A percentile compares a stretch with the other conserved stretches of the same genome.
phyloP scores from a whole-genome alignment of 768 basidiomycete species.

The Leccinum uliginosum region DNA sequence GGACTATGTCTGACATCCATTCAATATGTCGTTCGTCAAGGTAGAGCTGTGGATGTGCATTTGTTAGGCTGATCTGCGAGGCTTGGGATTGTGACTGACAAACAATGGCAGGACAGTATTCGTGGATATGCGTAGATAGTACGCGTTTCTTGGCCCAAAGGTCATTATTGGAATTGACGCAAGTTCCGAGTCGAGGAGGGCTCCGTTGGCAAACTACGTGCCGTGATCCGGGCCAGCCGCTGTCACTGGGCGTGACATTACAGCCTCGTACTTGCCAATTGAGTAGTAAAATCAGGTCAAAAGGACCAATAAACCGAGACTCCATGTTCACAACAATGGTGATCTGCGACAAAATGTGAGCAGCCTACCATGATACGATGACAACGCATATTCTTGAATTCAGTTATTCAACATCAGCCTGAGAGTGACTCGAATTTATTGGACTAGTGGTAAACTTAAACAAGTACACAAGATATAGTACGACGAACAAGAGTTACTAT shows the following conservation, averaged over 20 bases:
- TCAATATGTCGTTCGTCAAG: slow-evolving; percentile 82
- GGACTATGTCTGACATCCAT: slow-evolving; percentile 84
- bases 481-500: not conserved
- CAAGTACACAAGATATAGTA: no score
- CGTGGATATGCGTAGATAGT: slow-evolving; percentile 78
- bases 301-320: not conserved
- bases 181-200: not conserved
- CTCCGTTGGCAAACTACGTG: not conserved
- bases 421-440: not conserved
- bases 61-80: slow-evolving; percentile 4
- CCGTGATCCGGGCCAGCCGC: no score
- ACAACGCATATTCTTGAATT: not conserved
- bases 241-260: no score
- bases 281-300: no score
- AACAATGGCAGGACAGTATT: slow-evolving; percentile 75
- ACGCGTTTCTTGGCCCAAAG: slow-evolving; percentile 70
- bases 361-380: not conserved
- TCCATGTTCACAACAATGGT: not conserved
- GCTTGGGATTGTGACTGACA: slow-evolving; percentile 35
- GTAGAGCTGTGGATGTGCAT: slow-evolving; percentile 51
- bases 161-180: slow-evolving; percentile 38
- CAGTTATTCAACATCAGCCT: not conserved
- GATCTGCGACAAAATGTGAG: no score
- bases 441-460: no score
- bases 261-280: no score